Conservation (phyloP, 192 early-diverging fungal genomes). For the Mortierella hygrophila region DNA sequence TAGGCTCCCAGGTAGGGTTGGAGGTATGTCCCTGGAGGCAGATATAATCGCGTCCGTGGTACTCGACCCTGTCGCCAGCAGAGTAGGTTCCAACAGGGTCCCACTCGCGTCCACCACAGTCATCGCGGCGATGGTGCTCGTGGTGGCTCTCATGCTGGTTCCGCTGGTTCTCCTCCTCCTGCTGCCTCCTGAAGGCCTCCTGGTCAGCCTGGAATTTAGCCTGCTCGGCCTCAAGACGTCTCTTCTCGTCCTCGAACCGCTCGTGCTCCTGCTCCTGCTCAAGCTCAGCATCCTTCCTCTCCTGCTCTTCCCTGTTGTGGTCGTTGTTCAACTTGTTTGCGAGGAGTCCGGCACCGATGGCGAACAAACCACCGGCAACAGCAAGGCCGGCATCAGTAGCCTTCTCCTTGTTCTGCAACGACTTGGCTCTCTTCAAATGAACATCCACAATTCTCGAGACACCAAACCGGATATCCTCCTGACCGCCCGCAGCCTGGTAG, state of each 20-base stretch:
- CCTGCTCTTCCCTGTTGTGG: conserved; percentile 38
- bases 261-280: conserved; percentile 5
- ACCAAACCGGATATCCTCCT: conserved; percentile 10
- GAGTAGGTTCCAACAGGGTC: conserved; percentile 59
- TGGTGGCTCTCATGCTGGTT: conserved; percentile 9
- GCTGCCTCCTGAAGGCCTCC: background rate
- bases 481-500: conserved; percentile 16
- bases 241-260: conserved; percentile 33
- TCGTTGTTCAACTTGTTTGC: conserved; percentile 59
- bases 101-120: conserved; percentile 36
- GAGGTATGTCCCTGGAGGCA: conserved; percentile 62
- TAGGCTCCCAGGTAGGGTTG: conserved; percentile 65
- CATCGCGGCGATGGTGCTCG: conserved; percentile 13
- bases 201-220: conserved; percentile 34
- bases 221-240: conserved; percentile 28
- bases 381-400: conserved; percentile 56
- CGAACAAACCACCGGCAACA: conserved; percentile 56
- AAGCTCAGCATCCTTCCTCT: conserved; percentile 16
- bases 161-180: background rate
- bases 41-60: conserved; percentile 57
- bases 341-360: conserved; percentile 58
- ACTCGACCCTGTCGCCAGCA: conserved; percentile 61
- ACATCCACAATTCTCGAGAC: conserved; percentile 49
- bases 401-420: conserved; percentile 54
- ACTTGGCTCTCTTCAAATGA: conserved; percentile 59